Base-by-base conservation (phyloP, 202 grass and related monocot genomes). In the Carex sylvatica region DNA sequence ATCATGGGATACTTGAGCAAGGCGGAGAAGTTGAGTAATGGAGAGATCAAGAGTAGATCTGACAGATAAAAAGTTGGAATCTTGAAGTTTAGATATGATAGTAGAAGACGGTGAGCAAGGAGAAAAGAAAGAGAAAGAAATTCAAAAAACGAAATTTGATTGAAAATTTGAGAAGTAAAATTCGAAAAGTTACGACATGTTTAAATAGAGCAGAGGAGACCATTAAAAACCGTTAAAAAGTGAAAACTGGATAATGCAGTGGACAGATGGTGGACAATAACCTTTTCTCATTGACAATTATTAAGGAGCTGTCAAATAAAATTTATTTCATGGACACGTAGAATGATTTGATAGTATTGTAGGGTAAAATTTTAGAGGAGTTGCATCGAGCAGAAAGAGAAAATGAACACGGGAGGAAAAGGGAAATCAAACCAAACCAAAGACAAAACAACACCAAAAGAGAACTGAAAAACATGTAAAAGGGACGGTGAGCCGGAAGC, bases 1-100 rank as follows among this genome's bases (percentile, higher is more conserved):
- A 16, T 91, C 91, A 44, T 91, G 86, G 65, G 80, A 80, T 65
- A 91, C 79, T 63, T 85, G 87, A 52, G 91, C 91, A 24, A 97
- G 94, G 9, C 88, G 87, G 80, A 97, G 89, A 59, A 97, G 89
- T 87, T 97, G 94, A 61, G 94, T 58, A 69, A 90, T 83, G 52
- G 91, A 91, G 58, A 97, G 89, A 83, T 97, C 94, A 4, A 97
- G 89, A 7, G 83, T n/a, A 0, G 80, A 91, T 56, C 53, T 77
- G 24, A 89, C 85, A 3, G 80, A 75, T 72, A 97, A 82, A 83
- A 94, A 88, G 60, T 87, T 87, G 85, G 63, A 86, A 80, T 62
- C 83, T 36, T 55, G 87, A 82, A 14, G 87, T 68, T 85, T 91
- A 90, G 54, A 83, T n/a, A n/a, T n/a, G n/a, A n/a, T n/a, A n/a